Evolutionary conservation across 805 yeast species (phyloP).

Genomic region (Pichia manshurica): DNA sequence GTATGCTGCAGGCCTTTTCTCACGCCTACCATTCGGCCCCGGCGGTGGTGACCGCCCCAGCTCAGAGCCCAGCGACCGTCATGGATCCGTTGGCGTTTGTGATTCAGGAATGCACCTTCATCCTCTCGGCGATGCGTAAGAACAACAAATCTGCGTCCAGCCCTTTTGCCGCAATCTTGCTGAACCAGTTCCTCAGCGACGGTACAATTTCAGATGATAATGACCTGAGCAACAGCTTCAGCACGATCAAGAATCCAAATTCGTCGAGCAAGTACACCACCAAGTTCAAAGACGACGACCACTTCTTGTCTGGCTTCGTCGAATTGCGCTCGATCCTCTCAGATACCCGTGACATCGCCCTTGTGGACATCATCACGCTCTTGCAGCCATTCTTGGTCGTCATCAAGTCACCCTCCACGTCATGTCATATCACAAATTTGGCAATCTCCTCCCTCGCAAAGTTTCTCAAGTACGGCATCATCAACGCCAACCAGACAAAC

Average conservation of each 20-base stretch:
- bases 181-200: slow-evolving; percentile 41
- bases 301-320: slow-evolving; percentile 71
- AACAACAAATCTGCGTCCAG: slow-evolving; percentile 57
- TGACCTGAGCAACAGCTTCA: slow-evolving; percentile 12
- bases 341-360: slow-evolving; percentile 44
- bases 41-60: too few relatives aligned
- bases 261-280: slow-evolving; percentile 7
- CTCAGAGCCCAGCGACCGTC: not conserved
- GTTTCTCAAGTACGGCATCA: slow-evolving; percentile 63
- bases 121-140: slow-evolving; percentile 87
- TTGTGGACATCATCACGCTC: slow-evolving; percentile 65
- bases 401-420: slow-evolving; percentile 75
- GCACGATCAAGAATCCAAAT: slow-evolving; percentile 13
- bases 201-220: slow-evolving; percentile 26
- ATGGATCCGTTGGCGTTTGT: slow-evolving; percentile 77
- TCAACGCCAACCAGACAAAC: slow-evolving; percentile 50
- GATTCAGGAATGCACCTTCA: slow-evolving; percentile 79
- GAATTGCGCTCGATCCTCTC: slow-evolving; percentile 69
- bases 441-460: slow-evolving; percentile 74
- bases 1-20: too few relatives aligned
- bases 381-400: slow-evolving; percentile 83
- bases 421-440: slow-evolving; percentile 78
- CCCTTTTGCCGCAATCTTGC: slow-evolving; percentile 80
- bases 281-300: slow-evolving; percentile 37
- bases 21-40: too few relatives aligned